Conservation (phyloP, 768 basidiomycete genomes). For the Tephrocybe sp. region DNA sequence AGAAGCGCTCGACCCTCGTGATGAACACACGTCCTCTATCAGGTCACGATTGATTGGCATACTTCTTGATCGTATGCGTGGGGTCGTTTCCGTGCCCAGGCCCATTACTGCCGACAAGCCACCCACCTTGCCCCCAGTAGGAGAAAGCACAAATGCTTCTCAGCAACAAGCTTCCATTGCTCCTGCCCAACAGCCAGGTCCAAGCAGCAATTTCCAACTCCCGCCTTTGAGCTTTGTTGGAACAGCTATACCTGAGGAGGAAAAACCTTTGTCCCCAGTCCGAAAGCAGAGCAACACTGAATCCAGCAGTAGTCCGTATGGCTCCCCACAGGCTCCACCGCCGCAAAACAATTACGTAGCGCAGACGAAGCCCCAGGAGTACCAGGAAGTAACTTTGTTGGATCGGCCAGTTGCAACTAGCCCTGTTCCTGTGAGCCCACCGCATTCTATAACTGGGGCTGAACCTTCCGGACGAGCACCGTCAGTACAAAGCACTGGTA, state of each 20-base stretch:
- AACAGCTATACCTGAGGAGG: conserved; percentile 12
- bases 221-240: conserved; percentile 57
- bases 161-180: conserved; percentile 12
- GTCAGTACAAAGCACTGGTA: background rate
- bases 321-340: background rate
- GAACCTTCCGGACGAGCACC: conserved; percentile 1
- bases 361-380: conserved; percentile 9
- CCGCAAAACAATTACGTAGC: conserved; percentile 4
- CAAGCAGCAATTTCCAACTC: conserved; percentile 42
- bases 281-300: conserved; percentile 18
- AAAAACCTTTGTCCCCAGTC: conserved; percentile 21
- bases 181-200: conserved; percentile 12
- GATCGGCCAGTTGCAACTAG: conserved; percentile 5
- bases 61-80: conserved; percentile 63
- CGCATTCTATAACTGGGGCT: background rate
- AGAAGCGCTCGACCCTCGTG: conserved; percentile 72
- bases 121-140: conserved; percentile 38
- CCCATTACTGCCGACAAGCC: conserved; percentile 25
- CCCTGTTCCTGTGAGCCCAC: conserved; percentile 6
- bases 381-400: background rate
- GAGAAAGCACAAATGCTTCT: background rate
- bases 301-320: conserved; percentile 2
- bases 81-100: conserved; percentile 25
- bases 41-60: conserved; percentile 63
- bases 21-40: conserved; percentile 73